A percentile compares a stretch with the other conserved stretches of the same genome.
phyloP scores from a whole-genome alignment of 106 monocot species.

The Dendrobium chrysotoxum region DNA sequence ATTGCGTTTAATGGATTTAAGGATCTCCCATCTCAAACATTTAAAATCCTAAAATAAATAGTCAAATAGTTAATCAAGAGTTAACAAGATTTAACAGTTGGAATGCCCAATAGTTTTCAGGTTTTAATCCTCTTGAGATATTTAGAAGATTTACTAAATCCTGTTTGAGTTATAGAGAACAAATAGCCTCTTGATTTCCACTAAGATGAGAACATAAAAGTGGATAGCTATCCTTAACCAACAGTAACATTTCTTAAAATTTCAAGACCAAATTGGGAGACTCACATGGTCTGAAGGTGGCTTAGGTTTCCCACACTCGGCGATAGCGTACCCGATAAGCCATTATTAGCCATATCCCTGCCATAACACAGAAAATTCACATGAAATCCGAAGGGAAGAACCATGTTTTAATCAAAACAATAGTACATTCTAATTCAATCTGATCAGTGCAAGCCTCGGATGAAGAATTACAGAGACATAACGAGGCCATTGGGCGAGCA shows the following conservation, averaged over 20 bases:
- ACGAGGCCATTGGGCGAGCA: slow-evolving; percentile 89
- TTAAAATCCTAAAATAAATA: no score
- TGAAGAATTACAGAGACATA: slow-evolving; percentile 50
- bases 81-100: no score
- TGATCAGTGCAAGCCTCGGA: neutral
- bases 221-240: neutral
- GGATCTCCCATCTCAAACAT: no score
- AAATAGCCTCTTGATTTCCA: no score
- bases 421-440: neutral
- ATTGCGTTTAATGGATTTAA: no score
- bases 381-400: neutral
- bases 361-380: slow-evolving; percentile 4
- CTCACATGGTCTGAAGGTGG: slow-evolving; percentile 87
- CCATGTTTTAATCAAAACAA: neutral
- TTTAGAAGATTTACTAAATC: neutral
- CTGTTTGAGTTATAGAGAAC: neutral
- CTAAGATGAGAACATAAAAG: neutral
- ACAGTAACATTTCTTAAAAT: neutral
- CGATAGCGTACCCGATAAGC: slow-evolving; percentile 59
- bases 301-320: slow-evolving; percentile 83
- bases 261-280: neutral
- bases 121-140: no score
- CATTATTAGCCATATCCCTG: slow-evolving; percentile 91
- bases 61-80: no score
- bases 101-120: no score